Evolutionary conservation across 2,329 filamentous ascomycete species (phyloP), one percentile per base, ranked within the genome.

Genomic region (Microdochium nivale): DNA sequence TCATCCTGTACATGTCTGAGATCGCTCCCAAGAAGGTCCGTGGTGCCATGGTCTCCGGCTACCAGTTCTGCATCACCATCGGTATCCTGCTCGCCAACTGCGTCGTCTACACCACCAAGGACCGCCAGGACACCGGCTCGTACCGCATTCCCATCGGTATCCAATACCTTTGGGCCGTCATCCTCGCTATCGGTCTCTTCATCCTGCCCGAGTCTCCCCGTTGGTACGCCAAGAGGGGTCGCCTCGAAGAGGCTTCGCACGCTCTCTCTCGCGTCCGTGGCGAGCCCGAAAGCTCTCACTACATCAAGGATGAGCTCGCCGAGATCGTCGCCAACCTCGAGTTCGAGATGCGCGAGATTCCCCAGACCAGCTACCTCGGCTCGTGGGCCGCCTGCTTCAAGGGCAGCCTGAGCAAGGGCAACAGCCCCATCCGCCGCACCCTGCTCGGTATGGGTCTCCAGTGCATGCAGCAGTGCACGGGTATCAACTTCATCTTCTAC

Each of bases 401-500:
- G 53, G 74, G 83, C 51, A 76, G 79, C 47, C 72, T 86, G 48
- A 51, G 44, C 27, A 77, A 76, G 51, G 76, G 78, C 7, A 78
- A 78, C 54, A 74, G 76, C 51, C 84, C 75, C 67, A 55, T 83
- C 27, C 79, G 80, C 49, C 77, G 80, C 50, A 82, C 79, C 3
- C 69, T 81, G 40, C 65, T 81, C 30, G 78, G 78, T 51, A 75
- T 70, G n/a, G 74, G 74, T 48, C 60, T 67, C n/a, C 64, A 66
- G 54, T 62, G 59, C 51, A 62, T 64, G 52, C 65, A 67, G 44
- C 64, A 67, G 51, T 58, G 57, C 46, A 67, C 60, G 27, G 84
- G 84, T 72, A 81, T 88, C 65, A 88, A 89, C 74, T 88, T 88
- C 68, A 82, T 88, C 70, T 88, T 87, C 73, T 83, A 84, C 67